These are phyloP conservation scores for Achlya hypogyna DNA, from an alignment of 352 stramenopile species.

Conservation along the genomic window DNA sequence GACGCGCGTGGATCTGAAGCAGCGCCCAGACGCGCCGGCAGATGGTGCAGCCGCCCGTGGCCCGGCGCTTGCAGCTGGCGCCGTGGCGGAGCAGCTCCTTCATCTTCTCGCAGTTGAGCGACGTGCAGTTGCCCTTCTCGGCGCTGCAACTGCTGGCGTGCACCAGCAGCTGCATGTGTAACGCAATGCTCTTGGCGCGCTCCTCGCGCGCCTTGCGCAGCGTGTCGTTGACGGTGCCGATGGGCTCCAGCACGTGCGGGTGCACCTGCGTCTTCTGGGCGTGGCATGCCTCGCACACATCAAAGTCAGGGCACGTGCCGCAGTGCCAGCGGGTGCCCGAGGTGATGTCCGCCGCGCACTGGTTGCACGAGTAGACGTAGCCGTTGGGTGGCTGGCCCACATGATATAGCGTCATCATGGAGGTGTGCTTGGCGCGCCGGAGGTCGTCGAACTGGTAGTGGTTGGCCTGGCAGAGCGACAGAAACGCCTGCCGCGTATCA, in stretches of 20 bases:
- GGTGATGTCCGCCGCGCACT: conserved; percentile 76
- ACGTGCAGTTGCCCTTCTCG: conserved; percentile 85
- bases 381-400: conserved; percentile 92
- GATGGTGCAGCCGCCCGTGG: conserved; percentile 91
- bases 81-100: conserved; percentile 96
- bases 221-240: conserved; percentile 48
- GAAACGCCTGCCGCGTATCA: conserved; percentile 95
- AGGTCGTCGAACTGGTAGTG: conserved; percentile 99
- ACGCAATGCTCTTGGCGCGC: conserved; percentile 90
- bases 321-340: conserved; percentile 84
- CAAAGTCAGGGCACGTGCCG: conserved; percentile 80
- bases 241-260: conserved; percentile 70
- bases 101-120: conserved; percentile 98
- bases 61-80: conserved; percentile 86
- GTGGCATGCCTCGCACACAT: conserved; percentile 84
- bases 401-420: conserved; percentile 99
- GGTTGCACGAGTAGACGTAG: conserved; percentile 82
- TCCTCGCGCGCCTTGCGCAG: conserved; percentile 66
- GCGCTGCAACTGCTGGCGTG: conserved; percentile 89
- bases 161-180: conserved; percentile 97
- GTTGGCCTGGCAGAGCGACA: conserved; percentile 95
- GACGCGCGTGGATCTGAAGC: conserved; percentile 94
- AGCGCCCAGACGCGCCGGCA: conserved; percentile 96
- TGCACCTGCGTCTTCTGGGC: conserved; percentile 79
- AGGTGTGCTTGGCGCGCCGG: conserved; percentile 97